phyloP scores from a whole-genome alignment of 345 rosid species.

The Acer saccharum region DNA sequence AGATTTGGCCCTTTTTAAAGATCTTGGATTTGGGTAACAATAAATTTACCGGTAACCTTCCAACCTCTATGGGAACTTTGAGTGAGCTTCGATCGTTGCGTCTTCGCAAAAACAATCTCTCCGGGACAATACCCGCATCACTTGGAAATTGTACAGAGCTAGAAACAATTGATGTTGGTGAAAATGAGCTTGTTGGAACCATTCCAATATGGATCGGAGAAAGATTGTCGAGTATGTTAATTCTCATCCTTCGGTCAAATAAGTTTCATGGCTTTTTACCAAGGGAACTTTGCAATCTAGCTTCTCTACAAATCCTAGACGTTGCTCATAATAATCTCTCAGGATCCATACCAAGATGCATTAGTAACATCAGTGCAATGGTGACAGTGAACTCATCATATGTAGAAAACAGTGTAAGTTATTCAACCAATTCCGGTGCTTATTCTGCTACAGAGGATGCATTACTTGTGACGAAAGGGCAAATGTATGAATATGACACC shows the following conservation, averaged over 20 bases:
- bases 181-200: not conserved
- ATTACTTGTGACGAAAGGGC: not conserved
- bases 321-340: constrained; percentile 15
- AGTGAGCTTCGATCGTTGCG: not conserved
- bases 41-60: constrained; percentile 1
- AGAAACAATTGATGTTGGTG: not conserved
- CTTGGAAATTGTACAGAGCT: not conserved
- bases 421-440: not conserved
- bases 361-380: constrained; percentile 3
- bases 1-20: not conserved
- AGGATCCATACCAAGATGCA: not conserved
- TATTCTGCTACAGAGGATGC: not conserved
- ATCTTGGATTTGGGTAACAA: constrained; percentile 10
- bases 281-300: constrained; percentile 1
- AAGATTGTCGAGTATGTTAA: not conserved
- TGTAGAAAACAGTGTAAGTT: fast-evolving
- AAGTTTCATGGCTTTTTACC: constrained; percentile 21
- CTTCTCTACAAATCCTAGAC: constrained; percentile 9
- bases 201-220: constrained; percentile 17
- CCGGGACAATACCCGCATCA: not conserved
- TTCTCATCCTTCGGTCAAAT: constrained; percentile 22
- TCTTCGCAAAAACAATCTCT: not conserved
- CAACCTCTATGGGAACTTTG: not conserved
- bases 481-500: not conserved
- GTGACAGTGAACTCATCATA: not conserved